Evolutionary conservation across 441 rosid genomes (phyloP), one percentile per base, ranked within the genome.

Genomic region (Populus hybrid): DNA sequence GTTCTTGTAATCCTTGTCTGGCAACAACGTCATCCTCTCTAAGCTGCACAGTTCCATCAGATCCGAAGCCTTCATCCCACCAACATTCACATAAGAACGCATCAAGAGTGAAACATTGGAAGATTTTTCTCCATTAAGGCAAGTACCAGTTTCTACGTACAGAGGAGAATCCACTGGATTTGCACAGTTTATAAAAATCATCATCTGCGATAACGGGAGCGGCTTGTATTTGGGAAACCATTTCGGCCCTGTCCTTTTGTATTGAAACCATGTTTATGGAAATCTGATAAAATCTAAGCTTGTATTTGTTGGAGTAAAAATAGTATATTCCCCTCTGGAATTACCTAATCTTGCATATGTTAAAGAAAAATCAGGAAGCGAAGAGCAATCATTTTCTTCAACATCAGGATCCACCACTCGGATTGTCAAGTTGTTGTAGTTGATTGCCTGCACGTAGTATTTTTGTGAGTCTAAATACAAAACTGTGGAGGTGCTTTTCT

Each of bases 341-440:
- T 34, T 14, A n/a, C 20, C 59, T 4, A 72, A 30, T 6, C 11
- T 73, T 10, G 11, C 14, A 3, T 3, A 14, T 9, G n/a, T 12
- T 18, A 63, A 28, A 12, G 70, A n/a, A 64, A 32, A 70, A 0
- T 20, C 30, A 40, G 79, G 75, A 26, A 40, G 11, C 30, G 73
- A 70, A 18, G 79, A 70, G 63, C 79, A 77, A 23, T 77, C 8
- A 11, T 26, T n/a, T 16, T 18, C 0, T 8, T 10, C 9, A 24
- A 77, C 75, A 10, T 64, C 75, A 16, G 74, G 30, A 30, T 77
- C 75, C 2, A 30, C 40, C 28, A 77, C 9, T 54, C 61, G 21
- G 2, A 54, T 18, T 54, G 21, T 54, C 61, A 54, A 54, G 61
- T 18, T 54, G 61, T 6, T 0, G 61, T 54, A 18, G 61, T 54